Base-by-base conservation (phyloP, 208 protist species). In the Zelonia costaricensis region DNA sequence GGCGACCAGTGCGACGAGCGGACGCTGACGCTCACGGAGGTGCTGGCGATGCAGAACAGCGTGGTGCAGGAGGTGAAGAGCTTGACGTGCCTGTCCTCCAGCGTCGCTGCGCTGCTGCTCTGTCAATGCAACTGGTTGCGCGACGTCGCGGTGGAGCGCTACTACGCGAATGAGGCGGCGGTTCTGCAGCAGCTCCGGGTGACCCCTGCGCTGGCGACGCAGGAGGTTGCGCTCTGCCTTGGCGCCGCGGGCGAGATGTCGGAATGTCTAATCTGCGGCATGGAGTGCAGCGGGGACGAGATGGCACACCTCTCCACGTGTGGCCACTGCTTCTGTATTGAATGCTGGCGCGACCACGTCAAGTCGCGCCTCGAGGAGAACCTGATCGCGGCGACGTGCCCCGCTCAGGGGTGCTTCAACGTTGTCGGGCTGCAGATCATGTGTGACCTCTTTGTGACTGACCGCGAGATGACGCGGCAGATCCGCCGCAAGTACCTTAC, bases 331-430 rank as follows among this genome's bases (percentile, higher is more conserved):
- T 77, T 77, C 31, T 77, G 72, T 30, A 28, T 33, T 16, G 61
- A 67, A 36, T 82, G 76, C 62, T 82, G 76, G 76, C 58, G 51
- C 20, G 59, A 77, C 30, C 47, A 78, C 53, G 48, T 78, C 39
- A 53, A 55, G 56, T 28, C 31, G 6, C 53, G 56, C 39, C 20
- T 67, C n/a, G 27, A 71, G 3, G 27, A 51, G 8, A 53, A 64
- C 38, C 61, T 78, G 15, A 39, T 78, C 6, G 39, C 36, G 15
- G 69, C 62, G 12, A 43, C 39, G 13, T 75, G 76, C 45, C 67
- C 59, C 2, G 43, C 43, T 2, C 51, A 61, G 31, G 39, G 42
- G 22, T 82, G 76, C 47, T 53, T 15, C 1, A 61, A 82, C 33
- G 39, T 77, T 6, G n/a, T 82, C 0, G 62, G 57, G n/a, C n/a